A percentile compares a stretch with the other conserved stretches of the same genome.
Evolutionary conservation across 192 early-diverging fungal genomes (phyloP).

Genomic region (Mortierella claussenii): DNA sequence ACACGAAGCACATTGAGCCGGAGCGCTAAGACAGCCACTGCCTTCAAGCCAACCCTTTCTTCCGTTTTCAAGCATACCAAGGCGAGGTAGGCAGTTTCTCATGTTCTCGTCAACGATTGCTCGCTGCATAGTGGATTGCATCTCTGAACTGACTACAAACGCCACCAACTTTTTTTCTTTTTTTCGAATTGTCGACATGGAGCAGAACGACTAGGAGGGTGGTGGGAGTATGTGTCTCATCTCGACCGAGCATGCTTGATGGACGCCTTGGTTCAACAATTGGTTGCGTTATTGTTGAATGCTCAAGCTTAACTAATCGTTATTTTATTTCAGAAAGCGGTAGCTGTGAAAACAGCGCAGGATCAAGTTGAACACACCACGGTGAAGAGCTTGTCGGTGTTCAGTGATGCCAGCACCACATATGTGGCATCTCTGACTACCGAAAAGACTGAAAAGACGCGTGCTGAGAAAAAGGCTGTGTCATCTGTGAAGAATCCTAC

Average conservation of each 20-base stretch:
- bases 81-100: constrained; percentile 46
- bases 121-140: not conserved
- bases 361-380: too few relatives aligned
- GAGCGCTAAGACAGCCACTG: not conserved
- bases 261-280: too few relatives aligned
- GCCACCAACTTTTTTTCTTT: constrained; percentile 30
- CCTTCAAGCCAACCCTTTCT: constrained; percentile 22
- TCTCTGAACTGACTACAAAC: constrained; percentile 30
- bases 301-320: too few relatives aligned
- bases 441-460: too few relatives aligned
- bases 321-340: too few relatives aligned
- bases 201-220: not conserved
- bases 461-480: too few relatives aligned
- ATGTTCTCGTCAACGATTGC: not conserved
- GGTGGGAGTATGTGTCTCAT: constrained; percentile 9
- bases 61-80: constrained; percentile 38
- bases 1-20: constrained; percentile 14
- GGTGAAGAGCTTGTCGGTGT: too few relatives aligned
- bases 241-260: not conserved
- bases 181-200: not conserved
- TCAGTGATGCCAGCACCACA: too few relatives aligned
- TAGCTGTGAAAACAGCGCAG: too few relatives aligned
- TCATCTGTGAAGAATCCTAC: too few relatives aligned
- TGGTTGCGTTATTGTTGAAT: too few relatives aligned
- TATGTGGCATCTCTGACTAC: too few relatives aligned